Base-by-base conservation (phyloP, 169 alveolate genomes). In the Plasmodium vinckei region DNA sequence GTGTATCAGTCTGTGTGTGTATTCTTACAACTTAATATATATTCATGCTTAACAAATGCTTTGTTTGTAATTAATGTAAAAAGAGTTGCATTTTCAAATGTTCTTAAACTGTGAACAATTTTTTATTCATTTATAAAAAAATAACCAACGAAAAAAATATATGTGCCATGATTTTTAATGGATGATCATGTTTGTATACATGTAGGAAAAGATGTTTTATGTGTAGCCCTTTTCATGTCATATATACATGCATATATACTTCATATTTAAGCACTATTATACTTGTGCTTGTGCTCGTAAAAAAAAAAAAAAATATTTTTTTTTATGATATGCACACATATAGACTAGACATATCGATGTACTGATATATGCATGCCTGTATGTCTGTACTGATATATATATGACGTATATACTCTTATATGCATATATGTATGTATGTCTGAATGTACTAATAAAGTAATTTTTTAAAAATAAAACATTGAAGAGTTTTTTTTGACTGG, bases 391-490 rank as follows among this genome's bases (percentile, higher is more conserved):
- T 21, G 23, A 15, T 53, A 12, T 70, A 23, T 51, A 56, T 53
- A 49, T 49, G 33, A 47, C 47, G 27, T 39, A 25, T 70, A 9
- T 70, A 23, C 27, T 21, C 54, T 5, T 53, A 12, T 70, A 23
- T 69, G 49, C 33, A 47, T 70, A 57, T 68, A 33, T 51, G 69
- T 39, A 49, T 77, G 33, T 64, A 47, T 49, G 57, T 57, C 23
- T 61, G 27, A 15, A 54, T 25, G 46, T 56, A 25, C 27, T 13
- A 63, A 33, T 65, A 1, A 51, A 51, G 6, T 13, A 51, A 51
- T n/a, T 15, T 51, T 15, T 13, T 51, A 1, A 51, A 51, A 51
- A 12, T 12, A 51, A 15, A 51, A 6, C 21, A 51, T 51, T 51
- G 59, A 12, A 5, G 6, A 2, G 3, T 51, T 51, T 51, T 6